Evolutionary conservation across 2,329 filamentous ascomycete genomes (phyloP), one percentile per base, ranked within the genome.

Genomic region (Neophaeococcomyces mojaviensis): DNA sequence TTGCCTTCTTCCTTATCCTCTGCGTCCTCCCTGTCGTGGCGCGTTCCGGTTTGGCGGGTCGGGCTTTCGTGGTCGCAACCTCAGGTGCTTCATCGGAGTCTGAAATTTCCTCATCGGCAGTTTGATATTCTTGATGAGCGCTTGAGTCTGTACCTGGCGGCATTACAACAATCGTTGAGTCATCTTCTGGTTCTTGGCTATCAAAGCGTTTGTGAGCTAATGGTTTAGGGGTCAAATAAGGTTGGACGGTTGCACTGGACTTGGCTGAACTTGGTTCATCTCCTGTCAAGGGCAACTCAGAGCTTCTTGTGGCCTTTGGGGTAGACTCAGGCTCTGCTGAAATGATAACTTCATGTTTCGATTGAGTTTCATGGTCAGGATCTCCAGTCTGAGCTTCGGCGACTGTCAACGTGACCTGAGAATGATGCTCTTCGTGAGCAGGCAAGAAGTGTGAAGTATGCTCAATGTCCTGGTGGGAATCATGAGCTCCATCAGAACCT

Each of bases 71-170:
- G 37, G 41, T 50, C 18, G 44, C 10, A 10, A 49, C 33, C 35
- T 52, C 52, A n/a, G 50, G 52, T 6, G 48, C 45, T 13, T 50
- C 47, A 13, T 47, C 45, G 13, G 33, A 37, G 15, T 36, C 35
- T 10, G 47, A 38, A 9, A 42, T 20, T 12, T 42, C 44, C 32
- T 44, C 50, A 15, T 31, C 33, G 2, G 32, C 39, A 12, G n/a
- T 33, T 13, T 49, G 22, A 28, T 39, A 39, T 8, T 16, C 22
- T 35, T 44, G 41, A 6, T 33, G 39, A 24, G 26, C 39, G 30
- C 22, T 44, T 18, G 42, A 44, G 22, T 36, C 35, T 35, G 44
- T 22, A 38, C 41, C 24, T 13, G 20, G 19, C n/a, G 24, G 35
- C 3, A 22, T 39, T 28, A 41, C 20, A 22, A 49, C 33, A 22